phyloP scores from a whole-genome alignment of 2,329 filamentous ascomycete genomes.

The Colletotrichum sp. region DNA sequence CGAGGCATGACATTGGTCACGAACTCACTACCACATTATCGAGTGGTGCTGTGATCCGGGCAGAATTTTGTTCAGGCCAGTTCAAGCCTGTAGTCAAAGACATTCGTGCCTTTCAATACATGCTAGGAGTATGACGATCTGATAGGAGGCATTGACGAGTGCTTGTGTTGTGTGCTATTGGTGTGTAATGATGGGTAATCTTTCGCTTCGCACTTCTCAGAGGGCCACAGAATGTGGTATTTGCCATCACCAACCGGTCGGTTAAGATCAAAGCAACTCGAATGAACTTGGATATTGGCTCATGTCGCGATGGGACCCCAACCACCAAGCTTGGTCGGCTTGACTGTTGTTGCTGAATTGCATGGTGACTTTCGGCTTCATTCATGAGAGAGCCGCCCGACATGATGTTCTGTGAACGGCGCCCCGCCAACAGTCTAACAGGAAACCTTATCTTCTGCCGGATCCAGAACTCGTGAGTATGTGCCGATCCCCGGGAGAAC shows the following conservation, averaged over 20 bases:
- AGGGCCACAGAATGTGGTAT: background rate
- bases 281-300: background rate
- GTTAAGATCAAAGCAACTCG: background rate
- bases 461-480: background rate
- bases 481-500: background rate
- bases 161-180: background rate
- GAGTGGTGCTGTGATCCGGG: background rate
- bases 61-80: background rate
- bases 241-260: background rate
- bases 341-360: background rate
- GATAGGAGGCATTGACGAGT: background rate
- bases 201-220: background rate
- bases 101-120: background rate
- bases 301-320: accelerated
- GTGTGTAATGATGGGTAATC: background rate
- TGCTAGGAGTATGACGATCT: background rate
- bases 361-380: background rate
- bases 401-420: background rate
- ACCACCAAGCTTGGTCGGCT: background rate
- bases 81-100: background rate
- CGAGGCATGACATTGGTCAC: background rate
- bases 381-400: background rate
- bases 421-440: background rate
- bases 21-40: background rate
- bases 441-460: background rate